Base-by-base conservation (phyloP, 208 protist species). In the Giardia duodenalis region DNA sequence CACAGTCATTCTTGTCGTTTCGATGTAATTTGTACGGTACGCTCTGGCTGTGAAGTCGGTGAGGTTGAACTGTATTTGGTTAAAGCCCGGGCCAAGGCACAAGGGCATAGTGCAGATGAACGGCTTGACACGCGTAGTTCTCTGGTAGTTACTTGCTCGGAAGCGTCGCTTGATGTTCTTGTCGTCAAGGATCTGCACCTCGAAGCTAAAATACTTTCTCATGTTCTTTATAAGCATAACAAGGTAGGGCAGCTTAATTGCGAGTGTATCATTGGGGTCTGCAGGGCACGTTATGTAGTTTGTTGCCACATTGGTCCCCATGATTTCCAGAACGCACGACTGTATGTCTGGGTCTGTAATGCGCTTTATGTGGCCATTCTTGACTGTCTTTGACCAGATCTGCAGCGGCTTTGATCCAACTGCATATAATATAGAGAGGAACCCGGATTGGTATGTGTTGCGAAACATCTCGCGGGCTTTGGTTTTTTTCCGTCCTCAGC, bases 71-170 rank as follows among this genome's bases (percentile, higher is more conserved):
- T 99, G 97, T 92, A 99, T 99, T 93, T 99, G 98, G 92, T 99
- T 99, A 30, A 57, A 92, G 0, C 47, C 89, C 94, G 98, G 97
- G 92, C 99, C 98, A 0, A 99, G 95, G 3, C 97, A 95, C 97
- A 99, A 98, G 2, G 98, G 98, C 97, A 99, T 99, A 10, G 98
- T 99, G 95, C 98, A 99, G 92, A 99, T 99, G 94, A 99, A 99
- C 1, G 97, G 97, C 95, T 99, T 99, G 47, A 99, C 97, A 87
- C 98, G 96, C 39, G 98, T 99, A 2, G 96, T 98, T 86, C 96
- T 96, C 96, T 99, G 93, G 90, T 99, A 99, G 95, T 99, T 99
- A 86, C 97, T 98, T 46, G 98, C 97, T 19, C 98, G 95, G 95
- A 99, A 99, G 48, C 98, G 96, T 44, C 98, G 96, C 39, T 96